Evolutionary conservation across 2,329 filamentous ascomycete species (phyloP), one percentile per base, ranked within the genome.

Genomic region (Domatiomyces catenatus): DNA sequence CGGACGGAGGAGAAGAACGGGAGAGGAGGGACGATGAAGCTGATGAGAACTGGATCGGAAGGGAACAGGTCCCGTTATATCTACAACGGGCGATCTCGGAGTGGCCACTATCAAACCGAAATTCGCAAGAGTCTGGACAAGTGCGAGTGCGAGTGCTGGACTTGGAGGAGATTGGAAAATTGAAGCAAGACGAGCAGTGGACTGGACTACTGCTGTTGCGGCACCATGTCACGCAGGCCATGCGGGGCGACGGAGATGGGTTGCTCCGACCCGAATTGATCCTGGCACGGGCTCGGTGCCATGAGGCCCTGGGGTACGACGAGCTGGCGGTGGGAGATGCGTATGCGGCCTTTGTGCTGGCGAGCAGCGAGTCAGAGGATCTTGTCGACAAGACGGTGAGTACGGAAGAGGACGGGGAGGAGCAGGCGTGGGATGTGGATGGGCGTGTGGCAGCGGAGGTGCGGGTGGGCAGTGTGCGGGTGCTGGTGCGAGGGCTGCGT

Each of bases 241-340:
- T 56, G 8, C 50, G 44, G 15, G 51, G 44, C n/a, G 51, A 42
- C n/a, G 26, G 51, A n/a, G 45, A 48, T 48, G 51, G 46, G 4
- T 48, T 51, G 18, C 48, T 52, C 5, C 52, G 50, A 39, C 56
- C 56, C 10, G 50, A 55, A 10, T 39, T 57, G 18, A 49, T 60
- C 15, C 61, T 72, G 10, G 59, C 64, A 24, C 79, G 89, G 28
- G 86, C 86, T 20, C 69, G 76, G 32, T 71, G 84, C 43, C 80
- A 95, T 65, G 76, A 80, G 15, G 71, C 79, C 45, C 74, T 95
- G 46, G 86, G 80, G 39, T 96, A 94, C 65, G 86, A 87, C 0
- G 92, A 98, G 65, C 77, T 98, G 42, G 88, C 88, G 4, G 82
- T 83, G 8, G 86, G 87, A 32, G 89, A 95, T 71, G 86, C 87